Base-by-base conservation (phyloP, 345 rosid genomes). In the Nephelium lappaceum region DNA sequence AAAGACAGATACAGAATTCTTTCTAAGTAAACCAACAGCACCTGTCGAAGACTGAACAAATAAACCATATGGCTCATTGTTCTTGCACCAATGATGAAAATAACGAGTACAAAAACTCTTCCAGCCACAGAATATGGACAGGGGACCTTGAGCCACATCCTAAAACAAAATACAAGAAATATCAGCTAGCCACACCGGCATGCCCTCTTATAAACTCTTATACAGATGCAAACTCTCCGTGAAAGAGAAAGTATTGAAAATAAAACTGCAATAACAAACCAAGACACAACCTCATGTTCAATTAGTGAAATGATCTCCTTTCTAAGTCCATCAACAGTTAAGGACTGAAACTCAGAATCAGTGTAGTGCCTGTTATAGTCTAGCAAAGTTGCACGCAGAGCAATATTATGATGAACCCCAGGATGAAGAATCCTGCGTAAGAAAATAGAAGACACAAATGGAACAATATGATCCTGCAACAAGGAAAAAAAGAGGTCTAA, bases 11-110 rank as follows among this genome's bases (percentile, higher is more conserved):
- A 93, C 80, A 64, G 99, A 93, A 86, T 85, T 87, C 82, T 86
- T 92, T 85, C 99, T 86, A 74, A 96, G 81, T 80, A 96, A 88
- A 85, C 96, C 97, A 87, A 93, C 79, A 82, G 82, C 95, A 80
- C 93, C 92, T 55, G 80, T 60, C 21, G 84, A 73, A 60, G 92
- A 82, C 58, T 88, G 89, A 84, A 85, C 84, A 80, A 96, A 75
- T 84, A 96, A 87, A 51, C 91, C 91, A 71, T 77, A 81, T n/a
- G 97, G 91, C 24, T 86, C 85, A 85, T 96, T 94, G 84, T 83
- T 87, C 85, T 84, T 90, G 87, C 98, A 89, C 99, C 99, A 96
- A 74, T 88, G 79, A 66, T 87, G 85, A 80, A 91, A 89, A 89
- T 94, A 96, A 67, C 90, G 85, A 12, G 82, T 63, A 80, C 93